A percentile compares a stretch with the other conserved stretches of the same genome.
These are phyloP conservation scores for Leptomonas pyrrhocoris DNA, from an alignment of 208 protist species.

Conservation along the genomic window DNA sequence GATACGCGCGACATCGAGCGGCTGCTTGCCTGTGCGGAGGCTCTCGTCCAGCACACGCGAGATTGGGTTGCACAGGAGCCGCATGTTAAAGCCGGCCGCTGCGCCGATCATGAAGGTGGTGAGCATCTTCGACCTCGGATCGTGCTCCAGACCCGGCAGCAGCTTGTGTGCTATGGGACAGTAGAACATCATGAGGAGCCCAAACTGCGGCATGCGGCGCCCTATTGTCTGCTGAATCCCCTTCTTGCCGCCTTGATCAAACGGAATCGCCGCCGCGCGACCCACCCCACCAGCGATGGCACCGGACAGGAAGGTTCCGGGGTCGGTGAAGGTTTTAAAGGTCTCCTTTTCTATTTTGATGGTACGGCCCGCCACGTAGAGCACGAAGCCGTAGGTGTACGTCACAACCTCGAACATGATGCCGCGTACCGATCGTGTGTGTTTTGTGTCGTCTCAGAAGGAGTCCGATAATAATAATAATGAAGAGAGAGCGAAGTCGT, in stretches of 20 bases:
- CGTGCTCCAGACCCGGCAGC: slow-evolving; percentile 64
- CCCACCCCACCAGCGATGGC: slow-evolving; percentile 70
- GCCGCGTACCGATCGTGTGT: not conserved
- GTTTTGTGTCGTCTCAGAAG: too few species aligned
- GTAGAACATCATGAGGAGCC: slow-evolving; percentile 90
- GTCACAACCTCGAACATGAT: slow-evolving; percentile 63
- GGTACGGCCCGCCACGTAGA: slow-evolving; percentile 43
- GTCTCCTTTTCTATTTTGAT: slow-evolving; percentile 72
- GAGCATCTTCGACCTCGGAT: slow-evolving; percentile 75
- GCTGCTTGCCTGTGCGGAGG: slow-evolving; percentile 66
- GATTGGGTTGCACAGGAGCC: slow-evolving; percentile 85
- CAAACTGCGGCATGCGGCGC: slow-evolving; percentile 81
- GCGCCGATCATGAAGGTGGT: slow-evolving; percentile 84
- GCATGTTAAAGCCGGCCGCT: slow-evolving; percentile 83
- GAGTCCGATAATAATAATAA: too few species aligned
- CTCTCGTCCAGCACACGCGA: slow-evolving; percentile 85
- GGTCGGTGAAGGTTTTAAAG: slow-evolving; percentile 62
- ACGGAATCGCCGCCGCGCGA: slow-evolving; percentile 55
- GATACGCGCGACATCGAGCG: slow-evolving; percentile 48
- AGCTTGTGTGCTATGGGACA: slow-evolving; percentile 63
- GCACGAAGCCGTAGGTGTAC: slow-evolving; percentile 40
- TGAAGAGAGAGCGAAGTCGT: too few species aligned
- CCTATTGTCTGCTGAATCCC: slow-evolving; percentile 65
- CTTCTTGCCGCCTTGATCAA: slow-evolving; percentile 83
- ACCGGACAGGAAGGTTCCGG: slow-evolving; percentile 81